Conservation (phyloP, 345 rosid genomes). For the Lumnitzera littorea region DNA sequence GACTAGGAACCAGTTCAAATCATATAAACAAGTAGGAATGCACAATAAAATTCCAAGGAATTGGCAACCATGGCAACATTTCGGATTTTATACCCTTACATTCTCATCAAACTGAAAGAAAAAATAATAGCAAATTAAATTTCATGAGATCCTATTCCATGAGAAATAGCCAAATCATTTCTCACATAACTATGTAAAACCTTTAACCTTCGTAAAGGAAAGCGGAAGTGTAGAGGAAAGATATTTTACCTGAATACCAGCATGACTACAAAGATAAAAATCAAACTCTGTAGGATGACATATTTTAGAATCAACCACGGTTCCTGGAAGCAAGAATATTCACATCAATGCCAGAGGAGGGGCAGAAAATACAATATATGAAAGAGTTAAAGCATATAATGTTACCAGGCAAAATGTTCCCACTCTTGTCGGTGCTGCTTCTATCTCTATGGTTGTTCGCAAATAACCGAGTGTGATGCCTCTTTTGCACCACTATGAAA, state of each 20-base stretch:
- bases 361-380: not conserved
- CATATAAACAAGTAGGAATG: too few relatives aligned
- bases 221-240: not conserved
- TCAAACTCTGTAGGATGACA: constrained; percentile 98
- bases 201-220: not conserved
- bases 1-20: too few relatives aligned
- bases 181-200: not conserved
- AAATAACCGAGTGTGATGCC: constrained; percentile 94
- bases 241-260: constrained; percentile 84
- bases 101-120: too few relatives aligned
- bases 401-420: constrained; percentile 88
- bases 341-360: too few relatives aligned
- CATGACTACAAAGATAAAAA: constrained; percentile 97
- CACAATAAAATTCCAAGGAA: too few relatives aligned
- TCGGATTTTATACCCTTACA: too few relatives aligned
- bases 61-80: too few relatives aligned
- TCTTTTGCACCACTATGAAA: constrained; percentile 94
- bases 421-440: constrained; percentile 85
- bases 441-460: constrained; percentile 89
- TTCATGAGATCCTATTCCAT: too few relatives aligned
- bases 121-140: too few relatives aligned
- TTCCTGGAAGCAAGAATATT: constrained; percentile 39
- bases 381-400: not conserved
- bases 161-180: too few relatives aligned
- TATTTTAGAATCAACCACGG: constrained; percentile 88